Evolutionary conservation across 371 early-diverging fungal species (phyloP), one percentile per base, ranked within the genome.

Genomic region (Spiromyces aspiralis): DNA sequence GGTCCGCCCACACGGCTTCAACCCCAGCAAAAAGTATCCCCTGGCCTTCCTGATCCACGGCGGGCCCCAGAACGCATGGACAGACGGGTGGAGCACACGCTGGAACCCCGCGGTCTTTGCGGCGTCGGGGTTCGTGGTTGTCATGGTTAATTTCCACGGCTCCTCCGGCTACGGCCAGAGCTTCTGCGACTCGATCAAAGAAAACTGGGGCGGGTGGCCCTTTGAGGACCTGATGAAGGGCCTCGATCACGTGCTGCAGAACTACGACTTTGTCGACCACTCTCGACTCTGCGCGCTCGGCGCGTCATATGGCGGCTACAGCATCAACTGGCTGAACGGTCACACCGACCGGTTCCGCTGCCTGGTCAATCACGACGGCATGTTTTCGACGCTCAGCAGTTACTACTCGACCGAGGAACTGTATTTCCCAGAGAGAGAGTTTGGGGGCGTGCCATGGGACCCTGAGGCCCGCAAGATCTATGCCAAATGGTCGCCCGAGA

Each of bases 31-130:
- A 44, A 73, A 70, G 48, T 87, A 87, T 45, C 90, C 90, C 20
- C 67, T 87, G 3, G 87, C 86, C 4, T 81, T 84, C 49, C 67
- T 87, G 47, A 82, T 90, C 57, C 90, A 90, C 56, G 90, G 90
- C 22, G 90, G 90, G 0, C 90, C 90, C 21, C 84, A 89, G 65
- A 69, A 77, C 45, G 72, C 77, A 16, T 89, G 80, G 69, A 52
- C 56, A 27, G 82, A 87, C 59, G 64, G 59, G 27, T 87, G 84
- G 84, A 69, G 74, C 4, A 70, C 70, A 12, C 70, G 81, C 41
- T 81, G 81, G 81, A 87, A 90, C 62, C 81, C 81, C 16, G 79
- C 85, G 56, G 59, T 86, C 4, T 84, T 76, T 69, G 77, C 86
- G 1, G 74, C 71, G 26, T 79, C 80, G 2, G 89, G 86, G 0